These are phyloP conservation scores for Solanum pennellii DNA, from an alignment of 257 asterid genomes.

Conservation along the genomic window DNA sequence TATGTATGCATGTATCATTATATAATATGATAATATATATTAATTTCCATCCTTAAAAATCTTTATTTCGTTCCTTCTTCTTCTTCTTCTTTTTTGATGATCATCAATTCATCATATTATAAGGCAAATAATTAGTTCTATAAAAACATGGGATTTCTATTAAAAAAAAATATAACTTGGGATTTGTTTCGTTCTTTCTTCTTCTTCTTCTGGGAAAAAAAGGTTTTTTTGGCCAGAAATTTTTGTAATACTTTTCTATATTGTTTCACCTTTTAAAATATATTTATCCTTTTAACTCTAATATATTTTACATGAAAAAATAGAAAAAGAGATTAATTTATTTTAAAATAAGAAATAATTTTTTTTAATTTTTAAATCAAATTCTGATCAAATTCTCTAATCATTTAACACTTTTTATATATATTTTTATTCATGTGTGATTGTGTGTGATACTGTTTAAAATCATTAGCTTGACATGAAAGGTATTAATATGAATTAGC, in stretches of 20 bases:
- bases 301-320: too few species aligned
- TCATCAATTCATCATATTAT: not conserved
- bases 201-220: not conserved
- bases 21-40: not conserved
- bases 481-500: not conserved
- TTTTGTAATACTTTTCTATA: too few species aligned
- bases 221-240: too few species aligned
- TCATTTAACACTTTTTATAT: rapidly evolving
- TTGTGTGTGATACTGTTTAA: not conserved
- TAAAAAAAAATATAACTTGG: not conserved
- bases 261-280: too few species aligned
- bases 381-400: rapidly evolving
- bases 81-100: not conserved
- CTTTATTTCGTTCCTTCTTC: not conserved
- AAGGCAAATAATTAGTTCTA: not conserved
- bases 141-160: not conserved
- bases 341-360: too few species aligned
- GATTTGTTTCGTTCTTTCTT: too few species aligned
- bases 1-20: not conserved
- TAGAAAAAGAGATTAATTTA: too few species aligned
- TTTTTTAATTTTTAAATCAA: too few species aligned
- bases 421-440: not conserved
- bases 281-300: too few species aligned
- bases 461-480: not conserved
- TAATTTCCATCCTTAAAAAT: not conserved